Percentiles rank a stretch among this genome's conserved stretches.
These are phyloP conservation scores for Amyloporia xantha DNA, from an alignment of 768 basidiomycete species.

Conservation along the genomic window DNA sequence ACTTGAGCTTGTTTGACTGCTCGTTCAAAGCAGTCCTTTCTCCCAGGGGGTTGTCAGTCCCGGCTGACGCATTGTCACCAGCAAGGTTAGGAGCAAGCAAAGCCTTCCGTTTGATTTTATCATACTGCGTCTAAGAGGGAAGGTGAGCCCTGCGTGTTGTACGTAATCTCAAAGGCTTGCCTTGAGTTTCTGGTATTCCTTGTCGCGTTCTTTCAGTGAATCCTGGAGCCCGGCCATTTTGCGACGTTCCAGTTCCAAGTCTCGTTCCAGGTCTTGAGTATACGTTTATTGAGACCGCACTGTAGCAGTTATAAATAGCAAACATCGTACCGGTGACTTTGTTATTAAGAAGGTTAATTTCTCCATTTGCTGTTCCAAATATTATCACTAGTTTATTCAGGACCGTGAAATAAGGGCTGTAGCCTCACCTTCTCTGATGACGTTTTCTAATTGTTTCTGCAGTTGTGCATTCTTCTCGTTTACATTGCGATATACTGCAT, in stretches of 20 bases:
- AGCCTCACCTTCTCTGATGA: constrained; percentile 83
- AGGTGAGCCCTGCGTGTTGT: neutral
- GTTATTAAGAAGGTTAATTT: constrained; percentile 61
- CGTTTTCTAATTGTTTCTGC: constrained; percentile 81
- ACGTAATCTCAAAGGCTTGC: constrained; percentile 26
- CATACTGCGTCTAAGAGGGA: constrained; percentile 54
- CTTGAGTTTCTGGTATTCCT: constrained; percentile 85
- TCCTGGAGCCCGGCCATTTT: constrained; percentile 73
- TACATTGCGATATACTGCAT: constrained; percentile 72
- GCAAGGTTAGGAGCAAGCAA: constrained; percentile 44
- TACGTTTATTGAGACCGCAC: neutral
- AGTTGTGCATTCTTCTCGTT: constrained; percentile 79
- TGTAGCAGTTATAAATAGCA: neutral
- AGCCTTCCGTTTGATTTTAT: constrained; percentile 78
- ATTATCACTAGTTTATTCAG: neutral
- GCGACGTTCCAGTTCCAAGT: constrained; percentile 72
- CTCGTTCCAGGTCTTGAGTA: constrained; percentile 65
- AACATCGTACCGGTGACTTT: constrained; percentile 54
- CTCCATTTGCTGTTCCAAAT: constrained; percentile 80
- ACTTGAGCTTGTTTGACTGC: constrained; percentile 14
- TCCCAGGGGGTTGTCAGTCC: constrained; percentile 8
- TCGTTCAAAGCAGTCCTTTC: constrained; percentile 7
- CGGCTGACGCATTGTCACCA: constrained; percentile 7
- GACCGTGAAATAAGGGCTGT: neutral
- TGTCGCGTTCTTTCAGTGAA: constrained; percentile 66